These are phyloP conservation scores for Sedum album DNA, from an alignment of 164 flowering plant genomes.

Conservation along the genomic window DNA sequence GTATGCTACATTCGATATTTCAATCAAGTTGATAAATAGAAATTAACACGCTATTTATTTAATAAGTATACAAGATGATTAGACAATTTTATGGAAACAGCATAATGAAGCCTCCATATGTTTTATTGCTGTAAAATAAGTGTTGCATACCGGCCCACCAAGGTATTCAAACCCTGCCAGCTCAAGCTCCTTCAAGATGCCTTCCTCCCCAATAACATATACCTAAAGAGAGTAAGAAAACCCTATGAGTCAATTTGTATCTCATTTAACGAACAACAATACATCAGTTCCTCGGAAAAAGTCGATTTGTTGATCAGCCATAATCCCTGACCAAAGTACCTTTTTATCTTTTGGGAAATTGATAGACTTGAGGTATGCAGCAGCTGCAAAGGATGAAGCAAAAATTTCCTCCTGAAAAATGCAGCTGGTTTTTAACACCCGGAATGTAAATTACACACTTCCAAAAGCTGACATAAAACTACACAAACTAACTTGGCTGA, in stretches of 20 bases:
- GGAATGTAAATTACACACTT: not conserved
- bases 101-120: not conserved
- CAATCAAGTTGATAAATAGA: not conserved
- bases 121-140: not conserved
- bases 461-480: not conserved
- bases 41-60: not conserved
- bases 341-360: conserved; percentile 93
- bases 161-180: conserved; percentile 85
- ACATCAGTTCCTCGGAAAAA: not conserved
- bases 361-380: conserved; percentile 85
- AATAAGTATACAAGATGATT: not conserved
- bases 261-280: not conserved
- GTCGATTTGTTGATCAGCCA: not conserved
- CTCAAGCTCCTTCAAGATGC: conserved; percentile 95
- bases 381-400: conserved; percentile 98
- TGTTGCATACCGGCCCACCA: conserved; percentile 85
- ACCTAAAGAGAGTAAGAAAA: conserved; percentile 34
- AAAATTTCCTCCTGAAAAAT: conserved; percentile 86
- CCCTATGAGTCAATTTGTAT: not conserved
- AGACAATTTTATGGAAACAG: not conserved
- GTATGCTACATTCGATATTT: no score
- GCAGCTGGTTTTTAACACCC: conserved; percentile 1
- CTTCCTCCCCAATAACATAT: conserved; percentile 96
- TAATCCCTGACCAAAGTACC: conserved; percentile 28
- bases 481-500: conserved; percentile 57